Conservation (phyloP, 768 basidiomycete species). For the Leccinum rimulosum region DNA sequence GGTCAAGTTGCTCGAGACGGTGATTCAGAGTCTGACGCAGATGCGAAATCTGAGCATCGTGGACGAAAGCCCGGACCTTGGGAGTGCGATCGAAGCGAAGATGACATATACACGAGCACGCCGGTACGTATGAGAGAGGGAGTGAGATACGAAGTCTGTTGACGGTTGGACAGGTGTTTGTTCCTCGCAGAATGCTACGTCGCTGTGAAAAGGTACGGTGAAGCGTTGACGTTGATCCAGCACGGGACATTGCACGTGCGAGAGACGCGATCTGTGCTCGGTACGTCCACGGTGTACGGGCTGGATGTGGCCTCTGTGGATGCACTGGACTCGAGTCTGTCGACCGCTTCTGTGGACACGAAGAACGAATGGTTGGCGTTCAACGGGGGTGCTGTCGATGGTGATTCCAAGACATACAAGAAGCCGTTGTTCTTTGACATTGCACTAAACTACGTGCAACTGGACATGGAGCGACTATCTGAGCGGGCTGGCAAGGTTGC, state of each 20-base stretch:
- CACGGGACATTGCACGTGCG: constrained; percentile 72
- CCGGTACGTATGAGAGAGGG: constrained; percentile 43
- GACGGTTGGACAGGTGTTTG: constrained; percentile 49
- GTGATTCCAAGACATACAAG: constrained; percentile 51
- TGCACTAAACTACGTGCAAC: constrained; percentile 86
- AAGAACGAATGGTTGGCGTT: constrained; percentile 78
- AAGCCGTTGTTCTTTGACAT: constrained; percentile 94
- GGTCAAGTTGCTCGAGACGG: constrained; percentile 84
- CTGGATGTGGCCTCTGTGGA: constrained; percentile 30
- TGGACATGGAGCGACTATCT: constrained; percentile 78
- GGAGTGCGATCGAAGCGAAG: constrained; percentile 73
- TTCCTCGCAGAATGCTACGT: constrained; percentile 78
- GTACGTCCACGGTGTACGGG: constrained; percentile 37
- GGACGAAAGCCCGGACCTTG: constrained; percentile 83
- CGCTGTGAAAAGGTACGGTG: constrained; percentile 65
- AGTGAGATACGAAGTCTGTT: neutral
- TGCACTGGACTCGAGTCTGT: constrained; percentile 51
- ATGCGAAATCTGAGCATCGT: constrained; percentile 82
- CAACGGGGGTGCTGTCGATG: constrained; percentile 61
- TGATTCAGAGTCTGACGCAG: constrained; percentile 80
- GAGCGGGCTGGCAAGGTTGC: constrained; percentile 63
- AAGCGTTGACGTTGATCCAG: constrained; percentile 68
- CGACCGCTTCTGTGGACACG: constrained; percentile 45
- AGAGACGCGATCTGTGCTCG: constrained; percentile 58
- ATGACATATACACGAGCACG: constrained; percentile 72